Evolutionary conservation across 108 stramenopile genomes (phyloP).

Genomic region (Mediolabrus comicus): DNA sequence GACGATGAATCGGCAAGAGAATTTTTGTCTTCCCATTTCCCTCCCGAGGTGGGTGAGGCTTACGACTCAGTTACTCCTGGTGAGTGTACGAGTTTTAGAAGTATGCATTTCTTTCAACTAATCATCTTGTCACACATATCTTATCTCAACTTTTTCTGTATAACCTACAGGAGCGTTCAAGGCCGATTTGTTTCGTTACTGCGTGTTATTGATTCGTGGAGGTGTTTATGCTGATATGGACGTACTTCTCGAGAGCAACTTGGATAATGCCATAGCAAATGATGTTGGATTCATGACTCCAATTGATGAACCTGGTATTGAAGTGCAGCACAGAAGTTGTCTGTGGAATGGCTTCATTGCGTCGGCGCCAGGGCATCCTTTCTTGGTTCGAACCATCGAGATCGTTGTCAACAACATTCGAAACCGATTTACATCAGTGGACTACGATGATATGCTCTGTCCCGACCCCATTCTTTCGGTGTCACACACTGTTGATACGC

Average conservation of each 20-base stretch:
- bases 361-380: conserved; percentile 62
- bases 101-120: background rate
- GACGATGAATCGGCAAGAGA: conserved; percentile 52
- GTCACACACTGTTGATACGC: conserved; percentile 51
- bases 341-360: conserved; percentile 75
- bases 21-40: conserved; percentile 60
- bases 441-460: conserved; percentile 64
- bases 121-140: too few relatives aligned
- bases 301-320: conserved; percentile 54
- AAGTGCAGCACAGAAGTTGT: conserved; percentile 45
- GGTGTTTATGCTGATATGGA: conserved; percentile 75
- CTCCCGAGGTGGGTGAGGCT: conserved; percentile 60
- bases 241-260: conserved; percentile 59
- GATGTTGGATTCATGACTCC: conserved; percentile 68
- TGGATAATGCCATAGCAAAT: conserved; percentile 50
- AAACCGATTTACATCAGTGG: conserved; percentile 70
- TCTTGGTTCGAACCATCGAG: conserved; percentile 47
- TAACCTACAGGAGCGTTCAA: conserved; percentile 49
- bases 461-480: conserved; percentile 45
- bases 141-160: too few relatives aligned
- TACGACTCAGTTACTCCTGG: conserved; percentile 52
- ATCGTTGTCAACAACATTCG: conserved; percentile 70
- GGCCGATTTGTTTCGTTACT: conserved; percentile 74
- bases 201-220: conserved; percentile 63
- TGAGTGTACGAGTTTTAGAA: background rate